Base-by-base conservation (phyloP, 345 rosid genomes). In the Sisymbrium altissimum region DNA sequence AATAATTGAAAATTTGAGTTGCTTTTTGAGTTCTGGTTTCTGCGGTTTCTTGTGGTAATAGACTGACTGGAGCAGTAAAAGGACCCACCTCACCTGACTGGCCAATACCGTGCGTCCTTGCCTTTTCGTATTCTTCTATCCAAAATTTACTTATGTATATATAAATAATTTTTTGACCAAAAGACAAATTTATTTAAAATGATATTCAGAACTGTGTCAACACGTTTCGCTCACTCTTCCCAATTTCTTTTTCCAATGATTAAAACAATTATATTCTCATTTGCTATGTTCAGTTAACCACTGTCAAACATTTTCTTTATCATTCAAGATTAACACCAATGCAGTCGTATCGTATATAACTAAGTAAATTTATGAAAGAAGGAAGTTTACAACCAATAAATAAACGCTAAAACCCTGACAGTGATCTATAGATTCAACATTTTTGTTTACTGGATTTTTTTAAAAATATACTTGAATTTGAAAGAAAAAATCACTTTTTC, bases 31-130 rank as follows among this genome's bases (percentile, higher is more conserved):
- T 44, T 62, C 27, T 76, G 59, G 75, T 70, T 62, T 76, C 65
- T 71, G 80, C 43, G 80, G 80, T 77, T 70, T 77, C 80, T 77
- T 71, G 76, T 71, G 76, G 76, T 71, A 69, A 69, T 77, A 70
- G 76, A 65, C 76, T 77, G 80, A 77, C 80, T 77, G 72, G 72
- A 64, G 63, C 76, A 77, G 72, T 53, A 55, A 36, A 77, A 64
- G 72, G 72, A 25, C 72, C 76, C 53, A 77, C 80, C 44, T 45
- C 53, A 70, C 75, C 75, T 70, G 76, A 70, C 76, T 30, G 64
- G 64, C 75, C 80, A 69, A 76, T 76, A 54, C 43, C 66, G 52
- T 64, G 70, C 54, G 36, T 45, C 53, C 64, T 70, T 65, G 55
- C 61, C 76, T 65, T 77, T 77, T 71, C 80, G 63, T 71, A 65